Evolutionary conservation across 768 basidiomycete species (phyloP).

Genomic region (Rhodotorula toruloides): DNA sequence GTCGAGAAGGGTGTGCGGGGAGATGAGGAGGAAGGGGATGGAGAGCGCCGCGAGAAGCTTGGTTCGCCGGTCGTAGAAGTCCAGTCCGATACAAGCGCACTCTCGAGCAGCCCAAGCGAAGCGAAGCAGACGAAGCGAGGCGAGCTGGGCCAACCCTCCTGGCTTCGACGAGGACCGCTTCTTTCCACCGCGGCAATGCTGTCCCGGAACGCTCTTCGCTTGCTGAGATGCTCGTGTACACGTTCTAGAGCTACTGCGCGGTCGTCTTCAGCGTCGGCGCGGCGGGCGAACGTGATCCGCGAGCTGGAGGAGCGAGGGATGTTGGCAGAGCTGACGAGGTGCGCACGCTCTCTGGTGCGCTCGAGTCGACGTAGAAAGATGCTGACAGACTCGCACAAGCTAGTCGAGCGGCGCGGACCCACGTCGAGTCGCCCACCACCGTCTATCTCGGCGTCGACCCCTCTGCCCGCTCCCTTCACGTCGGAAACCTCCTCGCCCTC

Average conservation of each 20-base stretch:
- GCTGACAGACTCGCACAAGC: background rate
- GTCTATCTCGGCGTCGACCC: conserved; percentile 91
- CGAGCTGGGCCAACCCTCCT: background rate
- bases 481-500: conserved; percentile 86
- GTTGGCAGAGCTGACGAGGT: conserved; percentile 30
- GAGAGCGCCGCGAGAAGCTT: no score
- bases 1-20: no score
- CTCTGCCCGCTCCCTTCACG: conserved; percentile 80
- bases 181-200: background rate
- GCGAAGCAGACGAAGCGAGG: background rate
- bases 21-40: no score
- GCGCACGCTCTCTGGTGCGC: no score
- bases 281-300: conserved; percentile 12
- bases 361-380: no score
- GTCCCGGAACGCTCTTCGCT: background rate
- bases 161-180: background rate
- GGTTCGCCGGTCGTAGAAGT: no score
- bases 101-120: background rate
- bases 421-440: conserved; percentile 46
- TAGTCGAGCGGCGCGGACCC: conserved; percentile 41
- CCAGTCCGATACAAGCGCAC: no score
- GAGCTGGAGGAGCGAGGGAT: conserved; percentile 30
- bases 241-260: background rate
- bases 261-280: background rate
- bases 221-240: background rate